Conservation (phyloP, 805 yeast genomes). For the Metschnikowia colocasiae region DNA sequence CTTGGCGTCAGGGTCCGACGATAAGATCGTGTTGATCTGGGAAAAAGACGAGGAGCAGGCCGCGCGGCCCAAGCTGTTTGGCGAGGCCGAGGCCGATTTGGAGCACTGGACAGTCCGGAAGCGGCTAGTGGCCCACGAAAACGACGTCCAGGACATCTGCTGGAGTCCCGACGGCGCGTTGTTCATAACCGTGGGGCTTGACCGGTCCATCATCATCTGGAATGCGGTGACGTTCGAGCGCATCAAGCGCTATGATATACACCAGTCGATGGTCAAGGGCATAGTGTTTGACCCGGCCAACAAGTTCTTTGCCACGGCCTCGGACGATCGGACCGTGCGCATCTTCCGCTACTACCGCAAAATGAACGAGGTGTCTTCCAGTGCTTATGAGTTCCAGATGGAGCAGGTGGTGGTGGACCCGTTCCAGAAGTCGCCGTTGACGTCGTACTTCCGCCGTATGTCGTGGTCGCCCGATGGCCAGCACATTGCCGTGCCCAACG, state of each 20-base stretch:
- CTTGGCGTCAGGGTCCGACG: slow-evolving; percentile 94
- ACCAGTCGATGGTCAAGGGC: slow-evolving; percentile 94
- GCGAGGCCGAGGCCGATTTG: slow-evolving; percentile 62
- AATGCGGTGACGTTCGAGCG: slow-evolving; percentile 88
- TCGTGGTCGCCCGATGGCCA: slow-evolving; percentile 94
- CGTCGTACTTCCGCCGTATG: slow-evolving; percentile 81
- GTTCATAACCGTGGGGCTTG: slow-evolving; percentile 90
- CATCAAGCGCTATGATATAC: slow-evolving; percentile 84
- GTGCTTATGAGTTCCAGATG: slow-evolving; percentile 76
- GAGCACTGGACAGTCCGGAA: slow-evolving; percentile 96
- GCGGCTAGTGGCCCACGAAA: slow-evolving; percentile 93
- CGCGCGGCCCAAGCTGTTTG: slow-evolving; percentile 61
- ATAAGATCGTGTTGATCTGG: slow-evolving; percentile 87
- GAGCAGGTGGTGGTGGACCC: slow-evolving; percentile 84
- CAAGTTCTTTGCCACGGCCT: slow-evolving; percentile 93
- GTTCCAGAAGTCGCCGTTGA: slow-evolving; percentile 81
- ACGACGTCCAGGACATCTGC: slow-evolving; percentile 95
- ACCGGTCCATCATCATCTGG: slow-evolving; percentile 91
- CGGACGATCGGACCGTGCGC: slow-evolving; percentile 90
- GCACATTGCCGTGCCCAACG: slow-evolving; percentile 81
- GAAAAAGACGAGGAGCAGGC: slow-evolving; percentile 71
- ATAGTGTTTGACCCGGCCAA: slow-evolving; percentile 97
- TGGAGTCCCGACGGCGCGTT: slow-evolving; percentile 96
- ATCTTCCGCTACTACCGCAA: slow-evolving; percentile 78
- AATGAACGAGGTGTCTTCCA: slow-evolving; percentile 42